phyloP scores from a whole-genome alignment of 768 basidiomycete genomes.

The Royoungia palumana region DNA sequence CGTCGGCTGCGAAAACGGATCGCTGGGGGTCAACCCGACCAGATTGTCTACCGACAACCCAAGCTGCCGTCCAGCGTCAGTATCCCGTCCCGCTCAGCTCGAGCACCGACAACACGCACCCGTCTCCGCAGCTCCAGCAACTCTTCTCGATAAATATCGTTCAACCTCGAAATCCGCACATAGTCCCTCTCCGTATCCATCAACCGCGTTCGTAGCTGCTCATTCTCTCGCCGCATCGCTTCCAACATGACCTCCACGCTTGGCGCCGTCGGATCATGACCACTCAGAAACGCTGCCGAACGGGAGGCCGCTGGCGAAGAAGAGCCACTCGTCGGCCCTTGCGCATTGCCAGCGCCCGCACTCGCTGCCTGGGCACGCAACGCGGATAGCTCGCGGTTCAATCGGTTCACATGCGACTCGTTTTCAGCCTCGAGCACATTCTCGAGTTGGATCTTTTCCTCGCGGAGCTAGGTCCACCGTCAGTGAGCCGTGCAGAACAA shows the following conservation, averaged over 20 bases:
- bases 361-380: conserved; percentile 54
- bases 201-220: conserved; percentile 60
- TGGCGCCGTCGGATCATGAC: conserved; percentile 34
- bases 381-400: conserved; percentile 66
- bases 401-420: conserved; percentile 78
- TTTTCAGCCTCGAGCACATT: conserved; percentile 81
- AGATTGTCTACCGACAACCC: conserved; percentile 77
- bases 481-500: background rate
- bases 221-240: conserved; percentile 77
- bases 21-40: conserved; percentile 63
- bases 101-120: conserved; percentile 42
- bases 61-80: conserved; percentile 39
- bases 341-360: conserved; percentile 11
- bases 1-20: conserved; percentile 69
- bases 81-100: background rate
- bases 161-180: conserved; percentile 66
- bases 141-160: conserved; percentile 84
- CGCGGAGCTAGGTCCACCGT: conserved; percentile 51
- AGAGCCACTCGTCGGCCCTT: background rate
- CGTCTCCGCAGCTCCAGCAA: conserved; percentile 71
- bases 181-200: conserved; percentile 77
- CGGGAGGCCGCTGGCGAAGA: background rate
- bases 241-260: conserved; percentile 63
- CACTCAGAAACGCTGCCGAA: conserved; percentile 4
- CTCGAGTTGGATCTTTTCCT: conserved; percentile 82